A percentile compares a stretch with the other conserved stretches of the same genome.
Evolutionary conservation across 441 rosid species (phyloP).

Genomic region (Adansonia grandidieri): DNA sequence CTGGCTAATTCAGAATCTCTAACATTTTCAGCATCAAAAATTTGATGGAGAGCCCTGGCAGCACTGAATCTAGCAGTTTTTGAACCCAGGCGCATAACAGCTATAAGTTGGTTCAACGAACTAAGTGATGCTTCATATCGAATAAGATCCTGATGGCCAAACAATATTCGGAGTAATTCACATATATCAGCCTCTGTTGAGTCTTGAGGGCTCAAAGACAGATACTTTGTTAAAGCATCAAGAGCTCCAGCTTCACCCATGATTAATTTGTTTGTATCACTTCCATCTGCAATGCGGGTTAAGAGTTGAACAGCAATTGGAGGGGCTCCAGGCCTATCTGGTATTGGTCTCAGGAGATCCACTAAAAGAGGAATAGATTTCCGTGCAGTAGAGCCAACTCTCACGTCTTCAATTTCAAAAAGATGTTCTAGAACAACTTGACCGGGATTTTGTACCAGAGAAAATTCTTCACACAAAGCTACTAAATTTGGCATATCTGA

Average conservation of each 20-base stretch:
- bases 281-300: conserved; percentile 64
- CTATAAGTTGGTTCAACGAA: conserved; percentile 77
- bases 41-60: conserved; percentile 76
- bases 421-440: conserved; percentile 72
- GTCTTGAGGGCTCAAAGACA: conserved; percentile 82
- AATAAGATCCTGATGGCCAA: conserved; percentile 57
- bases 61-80: conserved; percentile 74
- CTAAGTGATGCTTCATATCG: conserved; percentile 65
- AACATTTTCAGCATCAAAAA: conserved; percentile 70
- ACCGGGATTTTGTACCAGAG: conserved; percentile 62
- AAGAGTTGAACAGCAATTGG: conserved; percentile 67
- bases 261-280: conserved; percentile 67
- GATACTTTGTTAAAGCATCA: conserved; percentile 74
- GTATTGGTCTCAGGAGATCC: conserved; percentile 88
- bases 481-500: conserved; percentile 56
- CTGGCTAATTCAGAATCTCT: conserved; percentile 71
- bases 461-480: conserved; percentile 70
- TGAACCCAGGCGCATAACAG: conserved; percentile 68
- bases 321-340: conserved; percentile 84
- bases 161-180: conserved; percentile 69
- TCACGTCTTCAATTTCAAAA: conserved; percentile 79
- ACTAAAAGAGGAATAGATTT: conserved; percentile 87
- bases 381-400: conserved; percentile 73
- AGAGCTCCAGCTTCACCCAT: conserved; percentile 91
- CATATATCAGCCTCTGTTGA: conserved; percentile 67